Evolutionary conservation across 768 basidiomycete genomes (phyloP).

Genomic region (Tulasnella sp.): DNA sequence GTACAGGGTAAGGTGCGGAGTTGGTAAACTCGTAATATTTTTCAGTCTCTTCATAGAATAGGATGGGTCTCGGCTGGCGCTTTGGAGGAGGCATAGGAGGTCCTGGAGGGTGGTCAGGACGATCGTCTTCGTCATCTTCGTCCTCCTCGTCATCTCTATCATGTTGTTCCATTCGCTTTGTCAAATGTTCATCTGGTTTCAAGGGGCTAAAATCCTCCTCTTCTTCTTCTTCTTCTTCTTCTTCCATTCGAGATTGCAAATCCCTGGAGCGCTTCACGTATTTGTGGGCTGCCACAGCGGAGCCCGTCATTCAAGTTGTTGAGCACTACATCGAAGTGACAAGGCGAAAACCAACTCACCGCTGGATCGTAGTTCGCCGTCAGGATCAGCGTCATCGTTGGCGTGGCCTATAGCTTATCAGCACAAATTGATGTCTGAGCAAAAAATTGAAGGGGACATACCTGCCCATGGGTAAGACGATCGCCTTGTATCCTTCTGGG

Average conservation of each 20-base stretch:
- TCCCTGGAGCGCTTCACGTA: neutral
- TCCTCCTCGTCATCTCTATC: neutral
- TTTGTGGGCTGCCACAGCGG: neutral
- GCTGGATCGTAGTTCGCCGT: neutral
- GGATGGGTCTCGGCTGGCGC: neutral
- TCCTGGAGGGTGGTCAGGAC: neutral
- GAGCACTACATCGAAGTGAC: neutral
- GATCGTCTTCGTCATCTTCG: neutral
- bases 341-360: neutral
- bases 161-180: neutral
- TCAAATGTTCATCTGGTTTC: neutral
- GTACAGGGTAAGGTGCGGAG: neutral
- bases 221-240: neutral
- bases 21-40: slow-evolving; percentile 11
- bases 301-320: neutral
- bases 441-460: neutral
- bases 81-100: neutral
- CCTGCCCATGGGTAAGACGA: neutral
- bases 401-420: neutral
- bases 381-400: neutral
- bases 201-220: neutral
- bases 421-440: neutral
- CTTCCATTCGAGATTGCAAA: neutral
- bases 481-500: neutral
- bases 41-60: neutral